Conservation (phyloP, 1,139 yeast genomes). For the Arxiozyma slooffiae region DNA sequence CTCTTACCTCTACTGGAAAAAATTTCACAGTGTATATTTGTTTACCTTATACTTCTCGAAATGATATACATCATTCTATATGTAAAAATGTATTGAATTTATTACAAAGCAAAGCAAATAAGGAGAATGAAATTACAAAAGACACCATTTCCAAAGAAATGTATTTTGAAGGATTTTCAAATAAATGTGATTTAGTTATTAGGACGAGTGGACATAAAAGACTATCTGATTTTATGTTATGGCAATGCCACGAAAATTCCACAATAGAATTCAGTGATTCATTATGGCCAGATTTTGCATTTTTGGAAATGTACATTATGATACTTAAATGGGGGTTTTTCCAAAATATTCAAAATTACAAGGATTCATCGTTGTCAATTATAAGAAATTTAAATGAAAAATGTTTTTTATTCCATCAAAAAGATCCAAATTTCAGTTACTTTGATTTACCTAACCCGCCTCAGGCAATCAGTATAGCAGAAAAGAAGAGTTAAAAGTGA, state of each 20-base stretch:
- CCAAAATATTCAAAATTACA: slow-evolving; percentile 19
- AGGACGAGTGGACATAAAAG: slow-evolving; percentile 83
- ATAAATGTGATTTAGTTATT: slow-evolving; percentile 68
- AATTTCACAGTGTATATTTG: slow-evolving; percentile 65
- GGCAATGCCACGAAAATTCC: slow-evolving; percentile 65
- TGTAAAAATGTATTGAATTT: slow-evolving; percentile 32
- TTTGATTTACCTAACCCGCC: slow-evolving; percentile 5
- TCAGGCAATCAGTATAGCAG: slow-evolving; percentile 1
- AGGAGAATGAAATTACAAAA: slow-evolving; percentile 28
- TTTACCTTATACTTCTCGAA: slow-evolving; percentile 90
- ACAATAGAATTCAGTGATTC: slow-evolving; percentile 63
- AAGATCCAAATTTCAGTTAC: not conserved
- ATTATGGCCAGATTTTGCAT: slow-evolving; percentile 81
- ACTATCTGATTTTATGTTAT: slow-evolving; percentile 77
- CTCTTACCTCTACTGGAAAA: slow-evolving; percentile 42
- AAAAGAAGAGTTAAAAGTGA: not conserved
- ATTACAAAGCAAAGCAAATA: not conserved
- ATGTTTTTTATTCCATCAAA: not conserved
- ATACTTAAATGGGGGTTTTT: slow-evolving; percentile 46
- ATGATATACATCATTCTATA: slow-evolving; percentile 71
- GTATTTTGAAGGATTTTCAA: slow-evolving; percentile 49
- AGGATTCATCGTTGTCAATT: slow-evolving; percentile 3
- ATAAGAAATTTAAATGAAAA: not conserved
- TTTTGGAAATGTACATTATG: slow-evolving; percentile 39
- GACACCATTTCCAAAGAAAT: slow-evolving; percentile 40